These are phyloP conservation scores for Yueomyces sp. DNA, from an alignment of 805 yeast genomes.

Conservation along the genomic window DNA sequence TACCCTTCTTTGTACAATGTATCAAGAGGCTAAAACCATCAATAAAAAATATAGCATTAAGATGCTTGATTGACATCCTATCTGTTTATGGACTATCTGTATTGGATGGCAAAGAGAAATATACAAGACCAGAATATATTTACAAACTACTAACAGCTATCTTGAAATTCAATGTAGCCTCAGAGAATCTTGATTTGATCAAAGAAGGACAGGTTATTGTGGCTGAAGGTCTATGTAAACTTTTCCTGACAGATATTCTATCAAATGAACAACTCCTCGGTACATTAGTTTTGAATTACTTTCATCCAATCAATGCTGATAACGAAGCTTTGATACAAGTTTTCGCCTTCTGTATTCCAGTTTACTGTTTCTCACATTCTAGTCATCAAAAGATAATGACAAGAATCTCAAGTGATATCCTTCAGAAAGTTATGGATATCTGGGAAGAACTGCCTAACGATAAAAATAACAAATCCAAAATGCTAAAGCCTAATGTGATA, in stretches of 20 bases:
- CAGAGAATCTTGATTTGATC: conserved; percentile 19
- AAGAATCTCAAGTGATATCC: conserved; percentile 51
- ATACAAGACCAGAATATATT: conserved; percentile 44
- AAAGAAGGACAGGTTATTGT: conserved; percentile 66
- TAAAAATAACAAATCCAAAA: conserved; percentile 20
- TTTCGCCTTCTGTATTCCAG: conserved; percentile 78
- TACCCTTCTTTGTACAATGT: conserved; percentile 55
- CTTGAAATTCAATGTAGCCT: conserved; percentile 30
- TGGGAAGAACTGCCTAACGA: conserved; percentile 23
- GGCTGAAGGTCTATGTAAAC: conserved; percentile 77
- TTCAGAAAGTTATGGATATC: conserved; percentile 39
- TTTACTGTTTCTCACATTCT: conserved; percentile 64
- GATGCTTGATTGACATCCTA: conserved; percentile 64
- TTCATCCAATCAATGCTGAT: conserved; percentile 48
- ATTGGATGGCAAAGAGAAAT: conserved; percentile 47
- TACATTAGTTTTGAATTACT: conserved; percentile 58
- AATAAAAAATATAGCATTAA: conserved; percentile 47
- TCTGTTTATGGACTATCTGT: conserved; percentile 64
- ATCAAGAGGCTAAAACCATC: conserved; percentile 54
- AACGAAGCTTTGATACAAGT: conserved; percentile 67
- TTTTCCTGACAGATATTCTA: conserved; percentile 64
- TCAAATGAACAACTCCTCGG: conserved; percentile 60
- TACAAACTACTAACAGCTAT: conserved; percentile 60
- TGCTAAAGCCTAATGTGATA: conserved; percentile 35
- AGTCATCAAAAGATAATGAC: conserved; percentile 58